Evolutionary conservation across 495 filamentous ascomycete species (phyloP), one percentile per base, ranked within the genome.

Genomic region (Letharia lupina): DNA sequence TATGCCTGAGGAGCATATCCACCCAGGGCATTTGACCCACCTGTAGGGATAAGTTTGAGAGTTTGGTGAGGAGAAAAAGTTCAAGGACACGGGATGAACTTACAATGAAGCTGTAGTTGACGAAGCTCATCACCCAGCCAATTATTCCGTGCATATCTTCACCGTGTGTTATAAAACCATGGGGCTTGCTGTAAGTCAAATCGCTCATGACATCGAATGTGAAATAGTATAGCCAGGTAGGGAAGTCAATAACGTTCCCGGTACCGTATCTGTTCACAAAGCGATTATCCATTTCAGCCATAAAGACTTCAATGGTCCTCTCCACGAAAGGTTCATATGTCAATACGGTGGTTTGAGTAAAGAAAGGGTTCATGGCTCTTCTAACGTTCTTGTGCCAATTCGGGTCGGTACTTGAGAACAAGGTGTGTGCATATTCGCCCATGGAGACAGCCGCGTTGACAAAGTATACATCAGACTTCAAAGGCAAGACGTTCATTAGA

Each of bases 351-450:
- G 80, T 87, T 84, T 90, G 91, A 52, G 85, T 86, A 72, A 89
- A 95, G 59, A 86, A 89, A 62, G 78, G 81, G 77, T 86, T 91
- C 64, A 88, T 86, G 61, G 84, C 86, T 66, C 83, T 81, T 33
- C 87, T 82, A 67, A 92, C 84, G 64, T 84, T 82, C 37, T 84
- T 82, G 73, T 93, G 91, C 75, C 87, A 92, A 15, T 80, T 77
- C 67, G 90, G 87, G 73, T 91, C 86, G 16, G 83, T 83, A 6
- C 89, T 89, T 67, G 86, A 88, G 79, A 93, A 93, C n/a, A 92
- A 82, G 15, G 88, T 89, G 31, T 83, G 83, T 8, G 91, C 76
- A 35, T 82, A 81, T 66, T 83, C 73, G 40, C 88, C 88, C 61
- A 85, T 87, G 45, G 85, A 79, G 10, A 87, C 78, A 0, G 85